phyloP scores from a whole-genome alignment of 495 filamentous ascomycete species.

The Extremus antarcticus region DNA sequence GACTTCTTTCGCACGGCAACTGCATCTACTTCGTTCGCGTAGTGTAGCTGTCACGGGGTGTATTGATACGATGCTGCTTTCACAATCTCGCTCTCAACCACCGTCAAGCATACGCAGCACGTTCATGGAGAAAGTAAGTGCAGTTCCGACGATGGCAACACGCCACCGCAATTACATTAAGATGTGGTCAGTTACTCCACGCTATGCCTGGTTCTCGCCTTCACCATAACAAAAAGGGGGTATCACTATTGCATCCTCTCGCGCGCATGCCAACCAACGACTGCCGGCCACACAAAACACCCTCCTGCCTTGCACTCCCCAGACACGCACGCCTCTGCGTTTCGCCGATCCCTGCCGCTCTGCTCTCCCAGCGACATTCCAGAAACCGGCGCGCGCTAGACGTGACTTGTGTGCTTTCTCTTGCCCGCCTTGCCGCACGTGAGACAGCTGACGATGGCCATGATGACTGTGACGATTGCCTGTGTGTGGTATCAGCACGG shows the following conservation, averaged over 20 bases:
- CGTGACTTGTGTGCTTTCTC: slow-evolving; percentile 13
- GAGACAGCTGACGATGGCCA: slow-evolving; percentile 38
- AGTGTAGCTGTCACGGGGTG: neutral
- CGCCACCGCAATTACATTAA: neutral
- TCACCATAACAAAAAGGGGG: neutral
- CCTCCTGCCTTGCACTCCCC: neutral
- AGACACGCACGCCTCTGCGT: no score
- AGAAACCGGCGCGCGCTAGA: slow-evolving; percentile 9
- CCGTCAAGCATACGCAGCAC: neutral
- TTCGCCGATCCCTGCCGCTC: neutral
- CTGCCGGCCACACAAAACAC: no score
- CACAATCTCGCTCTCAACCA: neutral
- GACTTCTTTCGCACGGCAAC: neutral
- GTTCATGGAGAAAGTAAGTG: no score
- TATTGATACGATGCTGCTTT: neutral
- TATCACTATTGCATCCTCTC: neutral
- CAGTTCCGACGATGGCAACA: neutral
- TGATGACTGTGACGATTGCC: slow-evolving; percentile 62
- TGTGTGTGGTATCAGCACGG: neutral
- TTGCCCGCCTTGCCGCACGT: slow-evolving; percentile 19
- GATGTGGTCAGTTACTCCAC: neutral
- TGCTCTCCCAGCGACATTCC: neutral
- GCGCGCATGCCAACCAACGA: neutral
- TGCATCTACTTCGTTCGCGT: no score
- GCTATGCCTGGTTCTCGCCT: neutral